Percentiles rank a stretch among this genome's conserved stretches.
Conservation (phyloP, 352 stramenopile genomes). For the Globisporangium takayamanum region DNA sequence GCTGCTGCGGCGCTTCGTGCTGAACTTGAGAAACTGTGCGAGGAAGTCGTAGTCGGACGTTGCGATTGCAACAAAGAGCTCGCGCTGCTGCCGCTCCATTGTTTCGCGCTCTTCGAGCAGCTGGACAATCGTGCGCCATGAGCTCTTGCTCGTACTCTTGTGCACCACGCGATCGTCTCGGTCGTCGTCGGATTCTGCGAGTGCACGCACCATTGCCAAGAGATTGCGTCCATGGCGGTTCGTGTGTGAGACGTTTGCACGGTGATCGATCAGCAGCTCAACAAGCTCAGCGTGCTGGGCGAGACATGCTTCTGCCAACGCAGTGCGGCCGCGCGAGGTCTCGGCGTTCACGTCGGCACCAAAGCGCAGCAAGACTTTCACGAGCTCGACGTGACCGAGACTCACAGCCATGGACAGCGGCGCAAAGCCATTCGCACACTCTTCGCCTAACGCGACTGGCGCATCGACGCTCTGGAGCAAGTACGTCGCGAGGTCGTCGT, state of each 20-base stretch:
- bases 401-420: constrained; percentile 45
- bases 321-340: constrained; percentile 53
- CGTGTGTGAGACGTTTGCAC: constrained; percentile 48
- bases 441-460: constrained; percentile 29
- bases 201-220: constrained; percentile 31
- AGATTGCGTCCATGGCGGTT: constrained; percentile 57
- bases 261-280: constrained; percentile 47
- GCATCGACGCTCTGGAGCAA: constrained; percentile 44
- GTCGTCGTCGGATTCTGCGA: constrained; percentile 11
- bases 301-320: constrained; percentile 55
- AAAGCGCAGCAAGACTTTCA: constrained; percentile 50
- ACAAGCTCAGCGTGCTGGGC: constrained; percentile 43
- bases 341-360: constrained; percentile 70
- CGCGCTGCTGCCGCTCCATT: constrained; percentile 44
- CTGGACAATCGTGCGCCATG: constrained; percentile 27
- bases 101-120: constrained; percentile 35
- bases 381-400: constrained; percentile 35
- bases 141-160: not conserved
- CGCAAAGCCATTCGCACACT: constrained; percentile 67
- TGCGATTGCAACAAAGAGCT: constrained; percentile 63
- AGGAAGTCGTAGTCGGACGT: constrained; percentile 64
- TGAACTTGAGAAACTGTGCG: constrained; percentile 34
- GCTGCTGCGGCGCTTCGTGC: not conserved
- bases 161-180: not conserved
- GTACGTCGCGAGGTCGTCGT: constrained; percentile 58